Conservation (phyloP, 1,139 yeast genomes). For the Blastobotrys capitulatus region DNA sequence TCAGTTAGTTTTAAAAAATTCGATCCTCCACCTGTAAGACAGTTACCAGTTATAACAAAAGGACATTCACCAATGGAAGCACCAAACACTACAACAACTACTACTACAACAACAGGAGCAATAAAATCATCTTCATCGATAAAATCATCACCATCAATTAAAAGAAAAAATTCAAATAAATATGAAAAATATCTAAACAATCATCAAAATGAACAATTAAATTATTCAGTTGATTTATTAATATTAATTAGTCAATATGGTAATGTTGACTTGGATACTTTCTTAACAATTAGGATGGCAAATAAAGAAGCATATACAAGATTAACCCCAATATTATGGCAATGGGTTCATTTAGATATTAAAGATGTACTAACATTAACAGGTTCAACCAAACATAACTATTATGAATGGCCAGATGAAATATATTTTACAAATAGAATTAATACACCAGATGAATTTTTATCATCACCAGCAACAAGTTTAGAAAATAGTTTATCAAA, state of each 20-base stretch:
- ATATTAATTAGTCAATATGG: background rate
- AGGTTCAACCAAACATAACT: background rate
- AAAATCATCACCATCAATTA: background rate
- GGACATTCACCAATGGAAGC: background rate
- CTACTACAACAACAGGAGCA: too few species aligned
- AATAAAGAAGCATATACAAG: background rate
- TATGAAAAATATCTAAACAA: background rate
- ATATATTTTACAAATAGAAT: background rate
- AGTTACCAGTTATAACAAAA: background rate
- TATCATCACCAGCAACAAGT: background rate
- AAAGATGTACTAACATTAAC: background rate
- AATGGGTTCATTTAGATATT: slow-evolving; percentile 9
- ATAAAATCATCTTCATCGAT: too few species aligned
- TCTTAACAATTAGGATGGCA: slow-evolving; percentile 4
- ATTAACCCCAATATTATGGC: slow-evolving; percentile 9
- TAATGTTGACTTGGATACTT: slow-evolving; percentile 3
- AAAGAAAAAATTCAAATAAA: background rate
- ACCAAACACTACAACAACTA: background rate
- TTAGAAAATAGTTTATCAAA: background rate
- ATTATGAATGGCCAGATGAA: background rate
- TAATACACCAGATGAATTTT: background rate
- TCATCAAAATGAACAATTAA: background rate
- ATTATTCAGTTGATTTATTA: background rate
- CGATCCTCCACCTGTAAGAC: background rate
- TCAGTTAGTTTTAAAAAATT: background rate